Conservation (phyloP, 139 green algal genomes). For the Chlamydomonas sphaeroides region DNA sequence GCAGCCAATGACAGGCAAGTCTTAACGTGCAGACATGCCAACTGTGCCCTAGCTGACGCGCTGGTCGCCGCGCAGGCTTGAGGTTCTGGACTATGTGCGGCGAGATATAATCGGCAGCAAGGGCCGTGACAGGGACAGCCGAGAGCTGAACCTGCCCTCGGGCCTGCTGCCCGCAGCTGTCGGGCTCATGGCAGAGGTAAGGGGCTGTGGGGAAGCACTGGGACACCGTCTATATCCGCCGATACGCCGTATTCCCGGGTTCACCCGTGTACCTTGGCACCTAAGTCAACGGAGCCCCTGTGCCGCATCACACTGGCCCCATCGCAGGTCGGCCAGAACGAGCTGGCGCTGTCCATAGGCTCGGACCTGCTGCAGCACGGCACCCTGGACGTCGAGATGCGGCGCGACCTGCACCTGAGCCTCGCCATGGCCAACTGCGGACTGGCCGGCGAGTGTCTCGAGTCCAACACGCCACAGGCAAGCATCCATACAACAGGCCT, state of each 20-base stretch:
- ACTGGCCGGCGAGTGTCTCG: conserved; percentile 49
- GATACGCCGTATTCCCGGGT: no score
- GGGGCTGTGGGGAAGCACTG: no score
- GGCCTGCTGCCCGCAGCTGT: conserved; percentile 67
- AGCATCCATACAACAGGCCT: no score
- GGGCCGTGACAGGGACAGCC: conserved; percentile 9
- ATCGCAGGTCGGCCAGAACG: conserved; percentile 28
- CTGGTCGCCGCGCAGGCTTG: conserved; percentile 46
- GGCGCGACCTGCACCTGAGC: conserved; percentile 63
- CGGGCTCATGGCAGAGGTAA: conserved; percentile 70
- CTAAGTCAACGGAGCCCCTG: no score
- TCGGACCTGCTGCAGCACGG: neutral
- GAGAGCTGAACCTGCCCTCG: conserved; percentile 54
- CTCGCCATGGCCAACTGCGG: conserved; percentile 71
- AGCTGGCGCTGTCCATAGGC: conserved; percentile 8
- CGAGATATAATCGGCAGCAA: conserved; percentile 53
- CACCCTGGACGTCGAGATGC: neutral
- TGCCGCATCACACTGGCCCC: no score
- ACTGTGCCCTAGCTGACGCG: no score
- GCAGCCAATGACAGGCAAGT: neutral
- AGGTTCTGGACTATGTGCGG: conserved; percentile 62
- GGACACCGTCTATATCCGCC: no score
- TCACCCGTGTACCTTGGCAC: no score
- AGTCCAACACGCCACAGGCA: neutral
- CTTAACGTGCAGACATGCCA: no score